Evolutionary conservation across 495 filamentous ascomycete species (phyloP).

Genomic region (Amniculicola lignicola): DNA sequence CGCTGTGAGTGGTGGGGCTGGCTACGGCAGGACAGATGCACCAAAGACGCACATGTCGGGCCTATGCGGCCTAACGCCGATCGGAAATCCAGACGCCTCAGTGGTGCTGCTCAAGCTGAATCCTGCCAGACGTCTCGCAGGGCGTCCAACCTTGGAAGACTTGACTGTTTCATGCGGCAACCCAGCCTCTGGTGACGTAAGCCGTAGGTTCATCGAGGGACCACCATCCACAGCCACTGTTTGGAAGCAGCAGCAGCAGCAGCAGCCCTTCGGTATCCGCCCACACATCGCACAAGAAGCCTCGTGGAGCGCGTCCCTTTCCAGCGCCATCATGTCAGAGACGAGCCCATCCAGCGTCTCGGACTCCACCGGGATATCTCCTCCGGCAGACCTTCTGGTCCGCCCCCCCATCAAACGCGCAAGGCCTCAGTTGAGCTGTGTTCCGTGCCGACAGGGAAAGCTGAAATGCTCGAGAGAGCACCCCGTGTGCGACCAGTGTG

Average conservation of each 20-base stretch:
- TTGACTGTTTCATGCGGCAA: too few species aligned
- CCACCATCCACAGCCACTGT: not conserved
- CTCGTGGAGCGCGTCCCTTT: not conserved
- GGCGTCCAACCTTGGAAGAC: too few species aligned
- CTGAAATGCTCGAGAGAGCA: slow-evolving; percentile 41
- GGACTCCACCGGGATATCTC: not conserved
- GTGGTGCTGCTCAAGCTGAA: too few species aligned
- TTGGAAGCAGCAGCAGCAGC: not conserved
- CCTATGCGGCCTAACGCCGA: too few species aligned
- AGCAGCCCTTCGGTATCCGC: not conserved
- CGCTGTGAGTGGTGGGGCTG: too few species aligned
- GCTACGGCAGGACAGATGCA: too few species aligned
- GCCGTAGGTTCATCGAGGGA: not conserved
- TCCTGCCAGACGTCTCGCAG: too few species aligned
- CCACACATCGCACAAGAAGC: not conserved
- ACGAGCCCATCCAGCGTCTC: slow-evolving; percentile 1
- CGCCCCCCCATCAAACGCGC: slow-evolving; percentile 37
- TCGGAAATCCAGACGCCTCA: too few species aligned
- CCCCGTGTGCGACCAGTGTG: slow-evolving; percentile 43
- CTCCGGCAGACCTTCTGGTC: slow-evolving; percentile 4
- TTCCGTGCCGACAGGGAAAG: slow-evolving; percentile 40
- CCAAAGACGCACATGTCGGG: too few species aligned
- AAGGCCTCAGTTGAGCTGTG: slow-evolving; percentile 39
- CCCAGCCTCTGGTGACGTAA: too few species aligned
- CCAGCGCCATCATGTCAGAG: slow-evolving; percentile 6